These are phyloP conservation scores for Cladobotryum protrusum DNA, from an alignment of 2,329 filamentous ascomycete species.

Conservation along the genomic window DNA sequence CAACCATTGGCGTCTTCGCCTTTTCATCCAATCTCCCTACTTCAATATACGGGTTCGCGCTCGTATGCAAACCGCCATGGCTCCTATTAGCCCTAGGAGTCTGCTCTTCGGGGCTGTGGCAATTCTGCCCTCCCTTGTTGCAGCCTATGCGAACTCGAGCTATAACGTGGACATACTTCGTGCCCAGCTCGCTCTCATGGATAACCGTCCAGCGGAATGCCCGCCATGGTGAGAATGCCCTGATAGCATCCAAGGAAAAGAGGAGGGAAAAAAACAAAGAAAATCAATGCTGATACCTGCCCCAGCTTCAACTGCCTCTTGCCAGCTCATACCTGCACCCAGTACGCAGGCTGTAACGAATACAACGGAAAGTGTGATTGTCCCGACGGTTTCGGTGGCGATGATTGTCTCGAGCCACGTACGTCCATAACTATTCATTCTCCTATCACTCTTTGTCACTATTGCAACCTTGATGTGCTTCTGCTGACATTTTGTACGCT, in stretches of 20 bases:
- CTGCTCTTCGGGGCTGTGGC: slow-evolving; percentile 34
- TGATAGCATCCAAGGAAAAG: background rate
- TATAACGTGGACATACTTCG: slow-evolving; percentile 55
- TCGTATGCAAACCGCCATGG: slow-evolving; percentile 30
- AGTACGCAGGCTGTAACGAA: slow-evolving; percentile 83
- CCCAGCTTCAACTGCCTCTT: slow-evolving; percentile 94
- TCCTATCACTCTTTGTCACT: background rate
- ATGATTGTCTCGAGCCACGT: slow-evolving; percentile 84
- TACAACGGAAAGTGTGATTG: slow-evolving; percentile 91
- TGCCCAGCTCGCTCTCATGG: slow-evolving; percentile 64
- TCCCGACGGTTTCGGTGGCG: slow-evolving; percentile 85
- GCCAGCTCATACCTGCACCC: slow-evolving; percentile 82
- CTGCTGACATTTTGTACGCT: background rate
- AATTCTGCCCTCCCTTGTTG: slow-evolving; percentile 34
- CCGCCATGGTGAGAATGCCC: slow-evolving; percentile 60
- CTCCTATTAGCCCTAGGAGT: slow-evolving; percentile 30
- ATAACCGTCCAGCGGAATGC: slow-evolving; percentile 68
- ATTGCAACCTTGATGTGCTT: background rate
- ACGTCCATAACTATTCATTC: slow-evolving; percentile 21
- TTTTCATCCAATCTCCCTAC: slow-evolving; percentile 1
- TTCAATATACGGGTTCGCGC: slow-evolving; percentile 13
- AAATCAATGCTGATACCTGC: slow-evolving; percentile 12
- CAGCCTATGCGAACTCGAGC: slow-evolving; percentile 45
- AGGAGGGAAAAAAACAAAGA: background rate
- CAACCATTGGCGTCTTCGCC: background rate